phyloP scores from a whole-genome alignment of 495 filamentous ascomycete species.

The Hamigera avellanea region DNA sequence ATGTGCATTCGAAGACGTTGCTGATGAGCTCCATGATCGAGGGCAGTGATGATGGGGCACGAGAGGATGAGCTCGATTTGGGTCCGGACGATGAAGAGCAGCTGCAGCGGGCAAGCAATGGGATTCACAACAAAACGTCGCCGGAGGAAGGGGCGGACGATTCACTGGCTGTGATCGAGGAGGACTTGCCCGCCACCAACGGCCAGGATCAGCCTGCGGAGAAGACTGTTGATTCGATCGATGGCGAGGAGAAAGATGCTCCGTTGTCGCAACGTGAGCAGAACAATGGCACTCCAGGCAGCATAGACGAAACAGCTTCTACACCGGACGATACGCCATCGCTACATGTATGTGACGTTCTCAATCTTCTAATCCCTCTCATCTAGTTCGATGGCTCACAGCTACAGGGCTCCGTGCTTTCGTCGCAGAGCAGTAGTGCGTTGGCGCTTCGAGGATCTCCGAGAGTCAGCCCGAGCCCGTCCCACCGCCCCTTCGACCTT shows the following conservation, averaged over 20 bases:
- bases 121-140: slow-evolving; percentile 2
- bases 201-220: slow-evolving; percentile 13
- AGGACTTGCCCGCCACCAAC: slow-evolving; percentile 17
- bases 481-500: slow-evolving; percentile 85
- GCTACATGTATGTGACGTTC: slow-evolving; percentile 50
- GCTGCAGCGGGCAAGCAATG: slow-evolving; percentile 13
- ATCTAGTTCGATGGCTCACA: slow-evolving; percentile 5
- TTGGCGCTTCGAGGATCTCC: slow-evolving; percentile 38
- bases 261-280: background rate
- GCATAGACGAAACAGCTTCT: slow-evolving; percentile 44
- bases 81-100: slow-evolving; percentile 23
- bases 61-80: slow-evolving; percentile 38
- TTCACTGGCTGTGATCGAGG: slow-evolving; percentile 13
- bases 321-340: slow-evolving; percentile 86
- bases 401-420: slow-evolving; percentile 64
- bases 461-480: slow-evolving; percentile 54
- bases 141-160: slow-evolving; percentile 6
- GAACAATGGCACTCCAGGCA: slow-evolving; percentile 7
- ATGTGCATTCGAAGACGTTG: slow-evolving; percentile 32
- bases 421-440: slow-evolving; percentile 60
- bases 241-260: background rate
- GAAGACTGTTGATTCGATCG: slow-evolving; percentile 6
- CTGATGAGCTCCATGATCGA: slow-evolving; percentile 42
- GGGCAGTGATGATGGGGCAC: slow-evolving; percentile 32
- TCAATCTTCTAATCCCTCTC: too few species aligned